Conservation (phyloP, 305 asterid genomes). For the Fraxinus angustifolia region DNA sequence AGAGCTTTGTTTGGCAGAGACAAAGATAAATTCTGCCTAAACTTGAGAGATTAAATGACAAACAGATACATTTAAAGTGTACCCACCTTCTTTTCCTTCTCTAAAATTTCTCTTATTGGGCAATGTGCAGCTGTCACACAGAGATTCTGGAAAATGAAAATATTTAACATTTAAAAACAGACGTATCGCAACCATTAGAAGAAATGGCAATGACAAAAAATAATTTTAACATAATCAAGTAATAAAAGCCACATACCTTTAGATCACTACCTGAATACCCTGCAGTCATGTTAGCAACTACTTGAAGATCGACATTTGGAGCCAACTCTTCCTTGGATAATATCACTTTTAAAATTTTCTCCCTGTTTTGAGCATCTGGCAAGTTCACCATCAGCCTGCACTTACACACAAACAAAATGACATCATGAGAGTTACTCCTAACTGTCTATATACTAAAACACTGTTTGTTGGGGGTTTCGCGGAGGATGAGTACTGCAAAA, state of each 20-base stretch:
- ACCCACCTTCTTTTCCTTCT: slow-evolving; percentile 46
- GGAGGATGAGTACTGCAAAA: neutral
- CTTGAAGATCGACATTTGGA: slow-evolving; percentile 35
- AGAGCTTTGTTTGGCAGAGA: neutral
- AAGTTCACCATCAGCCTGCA: slow-evolving; percentile 53
- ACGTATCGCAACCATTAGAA: neutral
- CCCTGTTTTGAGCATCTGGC: slow-evolving; percentile 51
- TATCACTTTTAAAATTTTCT: slow-evolving; percentile 41
- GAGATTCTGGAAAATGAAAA: slow-evolving; percentile 40
- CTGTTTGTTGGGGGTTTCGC: neutral
- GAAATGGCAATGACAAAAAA: slow-evolving; percentile 1
- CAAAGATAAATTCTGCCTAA: neutral
- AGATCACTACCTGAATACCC: slow-evolving; percentile 56
- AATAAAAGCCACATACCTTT: slow-evolving; percentile 32
- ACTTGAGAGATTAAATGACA: slow-evolving; percentile 4
- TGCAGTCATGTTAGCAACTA: slow-evolving; percentile 40
- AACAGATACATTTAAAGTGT: neutral
- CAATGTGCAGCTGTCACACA: slow-evolving; percentile 72
- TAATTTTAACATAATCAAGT: slow-evolving; percentile 2
- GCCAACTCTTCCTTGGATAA: slow-evolving; percentile 45
- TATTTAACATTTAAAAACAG: slow-evolving; percentile 2
- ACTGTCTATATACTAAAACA: neutral
- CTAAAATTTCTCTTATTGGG: slow-evolving; percentile 48
- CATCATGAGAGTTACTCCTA: slow-evolving; percentile 1
- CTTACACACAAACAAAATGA: slow-evolving; percentile 1